Evolutionary conservation across 129 eudicot genomes (phyloP), one percentile per base, ranked within the genome.

Genomic region (Chrysanthemum seticuspe): DNA sequence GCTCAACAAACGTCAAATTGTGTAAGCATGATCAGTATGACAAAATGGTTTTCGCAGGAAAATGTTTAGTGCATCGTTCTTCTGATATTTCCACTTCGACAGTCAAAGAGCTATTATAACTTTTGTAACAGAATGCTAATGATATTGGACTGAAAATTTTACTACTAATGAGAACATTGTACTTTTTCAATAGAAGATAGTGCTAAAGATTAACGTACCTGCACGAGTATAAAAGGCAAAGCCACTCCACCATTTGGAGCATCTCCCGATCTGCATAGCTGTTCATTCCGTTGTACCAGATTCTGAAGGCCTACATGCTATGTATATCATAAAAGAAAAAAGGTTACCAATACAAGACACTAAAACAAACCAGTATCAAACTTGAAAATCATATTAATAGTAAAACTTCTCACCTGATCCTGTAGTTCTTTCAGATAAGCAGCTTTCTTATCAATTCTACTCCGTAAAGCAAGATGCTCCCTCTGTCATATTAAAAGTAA

Each of bases 201-300:
- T 54, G 65, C 34, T 61, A 60, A 62, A 44, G 29, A 73, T 29
- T 13, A 7, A 40, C 48, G 11, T 80, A 92, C 98, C 95, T 92
- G 98, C 49, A 92, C 96, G 51, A 92, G 76, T 50, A 92, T 92
- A 79, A 92, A 92, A 53, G 97, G 97, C 75, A 92, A 85, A 70
- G 91, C 87, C 49, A 92, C 93, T 31, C 97, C 98, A 7, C 91
- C 89, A 71, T 79, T 83, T 65, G 98, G 96, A 68, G 84, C 80
- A 80, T 87, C 78, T 80, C 87, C 96, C 10, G 81, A 82, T 64
- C 87, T 62, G 76, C 80, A 84, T 62, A 87, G 59, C 78, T 85
- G 85, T 80, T 89, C 85, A 75, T 93, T 93, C 40, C 96, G 82
- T 73, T 80, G 85, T 55, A 87, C 80, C 60, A 93, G 88, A 68